A percentile compares a stretch with the other conserved stretches of the same genome.
phyloP scores from a whole-genome alignment of 1,284 basidiomycete species.

The Moesziomyces parantarcticus region DNA sequence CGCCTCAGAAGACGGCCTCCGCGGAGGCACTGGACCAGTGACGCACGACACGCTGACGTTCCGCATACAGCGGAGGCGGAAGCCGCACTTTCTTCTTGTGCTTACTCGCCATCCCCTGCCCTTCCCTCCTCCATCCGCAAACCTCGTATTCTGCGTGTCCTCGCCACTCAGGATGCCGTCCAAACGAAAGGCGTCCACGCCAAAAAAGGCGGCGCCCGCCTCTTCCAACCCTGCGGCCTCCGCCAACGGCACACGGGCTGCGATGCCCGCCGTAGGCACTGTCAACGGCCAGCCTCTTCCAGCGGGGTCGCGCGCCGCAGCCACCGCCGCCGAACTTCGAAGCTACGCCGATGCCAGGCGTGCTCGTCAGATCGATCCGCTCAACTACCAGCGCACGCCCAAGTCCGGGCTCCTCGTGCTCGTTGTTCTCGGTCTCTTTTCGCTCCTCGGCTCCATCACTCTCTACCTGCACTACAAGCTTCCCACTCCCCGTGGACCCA shows the following conservation, averaged over 20 bases:
- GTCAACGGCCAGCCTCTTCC: slow-evolving; percentile 6
- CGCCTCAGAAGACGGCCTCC: too few relatives aligned
- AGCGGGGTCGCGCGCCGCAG: slow-evolving; percentile 2
- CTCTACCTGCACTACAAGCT: slow-evolving; percentile 62
- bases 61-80: background rate
- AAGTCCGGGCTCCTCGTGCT: slow-evolving; percentile 44
- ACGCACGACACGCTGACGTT: background rate
- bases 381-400: slow-evolving; percentile 39
- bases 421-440: slow-evolving; percentile 28
- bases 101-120: slow-evolving; percentile 6
- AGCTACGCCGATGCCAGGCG: slow-evolving; percentile 23
- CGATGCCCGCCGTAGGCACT: background rate
- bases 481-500: slow-evolving; percentile 52
- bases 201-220: slow-evolving; percentile 30
- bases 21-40: background rate
- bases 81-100: background rate
- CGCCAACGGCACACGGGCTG: slow-evolving; percentile 8
- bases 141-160: background rate
- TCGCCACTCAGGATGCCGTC: slow-evolving; percentile 20
- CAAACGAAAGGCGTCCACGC: slow-evolving; percentile 33
- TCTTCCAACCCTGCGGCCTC: slow-evolving; percentile 5
- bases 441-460: slow-evolving; percentile 42
- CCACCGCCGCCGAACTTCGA: slow-evolving; percentile 19
- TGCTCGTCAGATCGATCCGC: slow-evolving; percentile 34
- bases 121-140: background rate